phyloP scores from a whole-genome alignment of 192 early-diverging fungal genomes.

The Oehlia diaphana region DNA sequence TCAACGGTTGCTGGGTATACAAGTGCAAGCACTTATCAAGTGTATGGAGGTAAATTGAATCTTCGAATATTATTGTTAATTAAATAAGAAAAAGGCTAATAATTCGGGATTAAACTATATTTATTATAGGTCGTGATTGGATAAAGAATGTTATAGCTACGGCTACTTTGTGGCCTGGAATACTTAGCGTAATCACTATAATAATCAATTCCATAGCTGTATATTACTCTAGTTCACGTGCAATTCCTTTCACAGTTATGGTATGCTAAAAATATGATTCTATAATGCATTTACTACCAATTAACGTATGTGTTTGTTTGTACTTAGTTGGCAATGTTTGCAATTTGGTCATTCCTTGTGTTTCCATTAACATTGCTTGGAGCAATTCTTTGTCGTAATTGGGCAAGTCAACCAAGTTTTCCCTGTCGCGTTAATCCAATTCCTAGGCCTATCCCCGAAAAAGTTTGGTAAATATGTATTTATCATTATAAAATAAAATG shows the following conservation, averaged over 20 bases:
- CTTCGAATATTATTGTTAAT: not conserved
- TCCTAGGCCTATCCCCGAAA: slow-evolving; percentile 74
- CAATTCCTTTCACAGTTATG: slow-evolving; percentile 77
- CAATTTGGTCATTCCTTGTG: slow-evolving; percentile 71
- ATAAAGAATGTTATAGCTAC: slow-evolving; percentile 65
- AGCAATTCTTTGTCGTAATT: slow-evolving; percentile 67
- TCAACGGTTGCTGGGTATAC: slow-evolving; percentile 70
- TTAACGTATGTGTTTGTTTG: not conserved
- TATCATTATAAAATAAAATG: slow-evolving; percentile 19
- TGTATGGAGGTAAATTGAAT: slow-evolving; percentile 56
- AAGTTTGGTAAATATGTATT: slow-evolving; percentile 54
- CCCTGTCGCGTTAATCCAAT: slow-evolving; percentile 81
- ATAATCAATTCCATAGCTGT: slow-evolving; percentile 74
- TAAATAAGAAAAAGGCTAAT: too few species aligned
- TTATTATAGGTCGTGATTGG: slow-evolving; percentile 60
- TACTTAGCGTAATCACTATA: slow-evolving; percentile 50
- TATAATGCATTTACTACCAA: not conserved
- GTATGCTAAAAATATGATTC: slow-evolving; percentile 30
- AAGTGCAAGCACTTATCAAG: slow-evolving; percentile 63
- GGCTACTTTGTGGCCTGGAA: slow-evolving; percentile 67
- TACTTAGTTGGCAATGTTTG: slow-evolving; percentile 59
- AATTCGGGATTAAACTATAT: not conserved
- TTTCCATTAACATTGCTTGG: slow-evolving; percentile 73
- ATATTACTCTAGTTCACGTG: slow-evolving; percentile 69
- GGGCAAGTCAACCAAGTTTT: slow-evolving; percentile 59